Percentiles rank a stretch among this genome's conserved stretches.
These are phyloP conservation scores for Paramecium caudatum DNA, from an alignment of 73 alveolate species.

Conservation along the genomic window DNA sequence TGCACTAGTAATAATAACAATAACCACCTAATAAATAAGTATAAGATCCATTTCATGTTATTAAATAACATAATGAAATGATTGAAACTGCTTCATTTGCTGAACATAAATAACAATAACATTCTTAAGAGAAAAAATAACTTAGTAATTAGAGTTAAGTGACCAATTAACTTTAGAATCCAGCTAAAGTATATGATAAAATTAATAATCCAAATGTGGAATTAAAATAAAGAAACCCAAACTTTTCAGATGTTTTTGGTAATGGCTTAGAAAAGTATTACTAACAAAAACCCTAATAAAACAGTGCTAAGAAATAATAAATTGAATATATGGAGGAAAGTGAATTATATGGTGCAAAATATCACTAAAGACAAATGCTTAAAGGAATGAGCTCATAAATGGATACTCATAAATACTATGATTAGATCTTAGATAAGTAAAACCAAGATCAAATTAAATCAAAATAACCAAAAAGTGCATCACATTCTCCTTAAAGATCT, in stretches of 20 bases:
- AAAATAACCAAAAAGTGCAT: conserved; percentile 29
- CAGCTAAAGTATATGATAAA: conserved; percentile 8
- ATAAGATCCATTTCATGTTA: neutral
- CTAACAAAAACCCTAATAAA: neutral
- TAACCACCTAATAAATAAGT: neutral
- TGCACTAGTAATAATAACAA: conserved; percentile 42
- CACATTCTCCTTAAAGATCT: conserved; percentile 3
- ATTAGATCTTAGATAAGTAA: conserved; percentile 36
- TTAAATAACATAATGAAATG: conserved; percentile 33
- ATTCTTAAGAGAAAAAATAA: neutral
- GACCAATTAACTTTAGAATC: conserved; percentile 35
- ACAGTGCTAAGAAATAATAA: neutral
- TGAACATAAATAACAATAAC: neutral
- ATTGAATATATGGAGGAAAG: conserved; percentile 33
- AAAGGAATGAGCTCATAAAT: conserved; percentile 65
- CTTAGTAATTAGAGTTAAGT: neutral
- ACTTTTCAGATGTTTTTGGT: conserved; percentile 59
- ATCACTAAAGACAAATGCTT: conserved; percentile 52
- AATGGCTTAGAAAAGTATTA: conserved; percentile 33
- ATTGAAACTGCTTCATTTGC: conserved; percentile 51
- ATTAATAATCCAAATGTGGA: conserved; percentile 56
- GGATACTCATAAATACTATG: conserved; percentile 57
- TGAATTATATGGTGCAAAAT: conserved; percentile 27
- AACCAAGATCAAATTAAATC: neutral
- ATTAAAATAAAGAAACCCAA: conserved; percentile 19